Conservation (phyloP, 176 grass and related monocot genomes). For the Oryza longistaminata region DNA sequence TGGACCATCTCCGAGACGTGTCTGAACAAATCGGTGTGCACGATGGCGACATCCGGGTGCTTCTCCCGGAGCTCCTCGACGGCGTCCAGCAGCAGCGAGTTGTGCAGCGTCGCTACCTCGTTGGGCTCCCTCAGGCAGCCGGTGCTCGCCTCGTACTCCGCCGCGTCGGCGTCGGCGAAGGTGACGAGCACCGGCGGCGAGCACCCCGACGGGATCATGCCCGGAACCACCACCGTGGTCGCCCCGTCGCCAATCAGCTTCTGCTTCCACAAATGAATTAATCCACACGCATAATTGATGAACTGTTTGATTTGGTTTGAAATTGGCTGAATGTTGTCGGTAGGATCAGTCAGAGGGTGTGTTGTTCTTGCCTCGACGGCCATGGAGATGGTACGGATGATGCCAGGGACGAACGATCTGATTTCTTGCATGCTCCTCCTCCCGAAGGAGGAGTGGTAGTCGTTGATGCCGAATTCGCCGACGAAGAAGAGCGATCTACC, state of each 20-base stretch:
- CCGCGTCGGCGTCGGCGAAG: constrained; percentile 8
- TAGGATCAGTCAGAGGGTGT: too few relatives aligned
- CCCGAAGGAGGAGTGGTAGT: constrained; percentile 29
- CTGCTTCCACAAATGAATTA: not conserved
- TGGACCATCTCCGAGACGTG: constrained; percentile 39
- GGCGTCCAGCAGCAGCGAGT: constrained; percentile 22
- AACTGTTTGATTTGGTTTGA: too few relatives aligned
- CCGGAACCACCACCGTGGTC: not conserved
- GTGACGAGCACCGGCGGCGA: constrained; percentile 32
- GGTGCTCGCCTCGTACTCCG: constrained; percentile 31
- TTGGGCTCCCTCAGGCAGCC: constrained; percentile 52
- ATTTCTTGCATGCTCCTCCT: constrained; percentile 33
- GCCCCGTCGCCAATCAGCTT: constrained; percentile 1
- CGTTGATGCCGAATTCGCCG: constrained; percentile 47
- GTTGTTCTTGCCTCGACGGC: constrained; percentile 49
- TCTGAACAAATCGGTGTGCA: constrained; percentile 40
- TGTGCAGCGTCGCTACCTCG: constrained; percentile 36
- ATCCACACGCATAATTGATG: too few relatives aligned
- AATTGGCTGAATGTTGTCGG: too few relatives aligned
- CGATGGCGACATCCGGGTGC: constrained; percentile 36
- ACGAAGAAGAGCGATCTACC: constrained; percentile 51
- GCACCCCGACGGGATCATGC: constrained; percentile 35
- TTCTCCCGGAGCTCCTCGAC: constrained; percentile 31
- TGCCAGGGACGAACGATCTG: constrained; percentile 25
- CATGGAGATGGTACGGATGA: constrained; percentile 38